phyloP scores from a whole-genome alignment of 306 rosid species.

The Vicia sativa region DNA sequence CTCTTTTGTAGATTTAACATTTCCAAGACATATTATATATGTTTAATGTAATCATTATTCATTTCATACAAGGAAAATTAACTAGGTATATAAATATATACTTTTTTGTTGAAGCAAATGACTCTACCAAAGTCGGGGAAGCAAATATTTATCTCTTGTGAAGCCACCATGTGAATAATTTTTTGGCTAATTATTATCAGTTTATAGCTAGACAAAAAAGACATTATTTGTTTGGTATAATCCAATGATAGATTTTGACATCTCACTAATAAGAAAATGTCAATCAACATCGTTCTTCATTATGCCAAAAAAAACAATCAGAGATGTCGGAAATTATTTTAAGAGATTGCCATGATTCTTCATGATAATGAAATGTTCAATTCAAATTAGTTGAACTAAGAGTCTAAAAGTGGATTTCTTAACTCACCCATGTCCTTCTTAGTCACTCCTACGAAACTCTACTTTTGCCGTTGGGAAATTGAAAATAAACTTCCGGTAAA shows the following conservation, averaged over 20 bases:
- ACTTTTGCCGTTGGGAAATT: no score
- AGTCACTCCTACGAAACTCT: no score
- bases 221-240: conserved; percentile 31
- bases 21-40: background rate
- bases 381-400: background rate
- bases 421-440: no score
- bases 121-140: conserved; percentile 17
- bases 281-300: conserved; percentile 30
- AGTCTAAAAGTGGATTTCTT: no score
- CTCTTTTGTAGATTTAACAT: conserved; percentile 4
- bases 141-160: conserved; percentile 26
- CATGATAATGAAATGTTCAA: background rate
- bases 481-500: no score
- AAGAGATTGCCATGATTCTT: conserved; percentile 1
- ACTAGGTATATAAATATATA: background rate
- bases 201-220: conserved; percentile 32
- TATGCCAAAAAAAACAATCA: background rate
- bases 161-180: background rate
- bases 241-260: conserved; percentile 21
- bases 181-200: conserved; percentile 28
- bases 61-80: conserved; percentile 35
- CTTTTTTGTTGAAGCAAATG: conserved; percentile 24
- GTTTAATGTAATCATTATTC: conserved; percentile 17
- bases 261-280: conserved; percentile 2
- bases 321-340: background rate